A percentile compares a stretch with the other conserved stretches of the same genome.
Evolutionary conservation across 2,329 filamentous ascomycete genomes (phyloP).

Genomic region (Aspergillus sergii): DNA sequence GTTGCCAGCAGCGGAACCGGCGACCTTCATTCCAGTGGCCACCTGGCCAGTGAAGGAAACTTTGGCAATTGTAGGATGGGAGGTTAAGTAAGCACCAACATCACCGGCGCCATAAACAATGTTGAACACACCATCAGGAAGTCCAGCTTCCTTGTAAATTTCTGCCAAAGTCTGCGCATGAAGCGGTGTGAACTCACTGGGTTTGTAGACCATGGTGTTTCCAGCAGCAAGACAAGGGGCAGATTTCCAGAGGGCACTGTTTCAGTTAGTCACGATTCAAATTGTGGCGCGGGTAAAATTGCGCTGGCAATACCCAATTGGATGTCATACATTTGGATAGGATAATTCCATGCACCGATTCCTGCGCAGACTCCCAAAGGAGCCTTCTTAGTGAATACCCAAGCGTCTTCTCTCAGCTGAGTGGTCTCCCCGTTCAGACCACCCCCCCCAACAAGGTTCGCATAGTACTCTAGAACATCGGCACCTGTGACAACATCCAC

Average conservation of each 20-base stretch:
- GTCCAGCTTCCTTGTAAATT: conserved; percentile 75
- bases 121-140: conserved; percentile 84
- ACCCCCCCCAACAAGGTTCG: conserved; percentile 74
- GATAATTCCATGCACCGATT: conserved; percentile 92
- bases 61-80: conserved; percentile 74
- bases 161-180: conserved; percentile 75
- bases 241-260: conserved; percentile 78
- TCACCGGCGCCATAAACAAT: conserved; percentile 80
- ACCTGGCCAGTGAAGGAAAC: conserved; percentile 91
- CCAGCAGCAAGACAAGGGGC: conserved; percentile 82
- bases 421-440: conserved; percentile 80
- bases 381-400: conserved; percentile 81
- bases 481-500: conserved; percentile 83
- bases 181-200: conserved; percentile 83
- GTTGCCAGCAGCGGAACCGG: conserved; percentile 69
- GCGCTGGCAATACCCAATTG: neutral
- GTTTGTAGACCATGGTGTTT: conserved; percentile 91
- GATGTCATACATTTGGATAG: conserved; percentile 71
- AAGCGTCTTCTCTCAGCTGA: conserved; percentile 72
- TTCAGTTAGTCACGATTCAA: conserved; percentile 10
- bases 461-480: conserved; percentile 85
- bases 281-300: neutral
- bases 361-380: conserved; percentile 81
- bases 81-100: conserved; percentile 73
- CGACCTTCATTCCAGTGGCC: conserved; percentile 79